Evolutionary conservation across 2,329 filamentous ascomycete species (phyloP).

Genomic region (Lasiodiplodia theobromae): DNA sequence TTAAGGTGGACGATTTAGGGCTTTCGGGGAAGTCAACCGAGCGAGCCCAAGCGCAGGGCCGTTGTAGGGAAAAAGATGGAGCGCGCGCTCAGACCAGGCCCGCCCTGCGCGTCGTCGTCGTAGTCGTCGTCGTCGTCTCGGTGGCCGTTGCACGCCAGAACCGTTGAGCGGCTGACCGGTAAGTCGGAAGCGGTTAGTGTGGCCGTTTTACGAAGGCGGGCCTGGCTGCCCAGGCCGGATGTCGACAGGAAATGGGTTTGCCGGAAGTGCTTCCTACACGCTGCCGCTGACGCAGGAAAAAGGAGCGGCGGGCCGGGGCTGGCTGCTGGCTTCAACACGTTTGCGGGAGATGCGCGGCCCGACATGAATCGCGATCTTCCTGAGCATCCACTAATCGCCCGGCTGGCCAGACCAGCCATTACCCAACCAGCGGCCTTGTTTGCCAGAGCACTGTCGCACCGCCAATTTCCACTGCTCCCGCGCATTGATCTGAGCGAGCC

Average conservation of each 20-base stretch:
- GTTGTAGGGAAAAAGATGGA: constrained; percentile 17
- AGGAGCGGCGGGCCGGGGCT: constrained; percentile 22
- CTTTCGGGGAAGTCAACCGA: neutral
- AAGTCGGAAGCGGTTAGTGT: constrained; percentile 17
- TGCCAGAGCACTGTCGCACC: constrained; percentile 13
- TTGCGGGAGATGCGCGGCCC: constrained; percentile 24
- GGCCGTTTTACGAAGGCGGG: constrained; percentile 22
- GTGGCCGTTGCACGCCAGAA: constrained; percentile 15
- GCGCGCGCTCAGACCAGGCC: constrained; percentile 5
- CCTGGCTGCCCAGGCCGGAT: constrained; percentile 1
- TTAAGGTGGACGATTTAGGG: constrained; percentile 5
- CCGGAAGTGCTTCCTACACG: constrained; percentile 23
- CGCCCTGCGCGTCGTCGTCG: constrained; percentile 17
- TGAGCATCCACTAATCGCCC: constrained; percentile 13
- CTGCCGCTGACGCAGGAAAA: constrained; percentile 18
- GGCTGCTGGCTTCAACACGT: constrained; percentile 21
- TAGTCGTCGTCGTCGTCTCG: constrained; percentile 9
- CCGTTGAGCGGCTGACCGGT: constrained; percentile 26
- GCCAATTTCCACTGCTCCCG: constrained; percentile 14
- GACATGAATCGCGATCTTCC: constrained; percentile 26
- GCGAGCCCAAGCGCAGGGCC: neutral
- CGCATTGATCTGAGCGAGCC: constrained; percentile 19
- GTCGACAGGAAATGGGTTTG: constrained; percentile 20
- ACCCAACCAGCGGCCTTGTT: constrained; percentile 21
- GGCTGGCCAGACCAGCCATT: constrained; percentile 2